phyloP scores from a whole-genome alignment of 352 stramenopile genomes.

The Phytophthora kernoviae region DNA sequence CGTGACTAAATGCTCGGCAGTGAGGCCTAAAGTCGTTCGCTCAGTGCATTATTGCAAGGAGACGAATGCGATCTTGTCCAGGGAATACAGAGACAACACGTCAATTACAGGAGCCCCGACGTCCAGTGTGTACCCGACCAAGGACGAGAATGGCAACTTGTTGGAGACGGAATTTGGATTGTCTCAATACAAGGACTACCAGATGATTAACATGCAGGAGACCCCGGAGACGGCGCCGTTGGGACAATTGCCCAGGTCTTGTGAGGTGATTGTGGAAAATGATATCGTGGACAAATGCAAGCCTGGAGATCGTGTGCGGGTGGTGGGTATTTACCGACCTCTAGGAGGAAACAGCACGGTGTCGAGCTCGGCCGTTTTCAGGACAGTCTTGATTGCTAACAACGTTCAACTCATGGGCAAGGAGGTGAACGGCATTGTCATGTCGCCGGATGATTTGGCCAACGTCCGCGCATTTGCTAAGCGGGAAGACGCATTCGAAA shows the following conservation, averaged over 20 bases:
- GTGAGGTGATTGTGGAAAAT: conserved; percentile 98
- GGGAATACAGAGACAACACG: conserved; percentile 97
- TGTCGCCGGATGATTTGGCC: conserved; percentile 90
- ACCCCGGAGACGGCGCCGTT: conserved; percentile 94
- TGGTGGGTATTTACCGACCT: conserved; percentile 95
- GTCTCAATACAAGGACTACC: conserved; percentile 98
- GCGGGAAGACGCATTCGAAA: conserved; percentile 88
- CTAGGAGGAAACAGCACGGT: conserved; percentile 82
- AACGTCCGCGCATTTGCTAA: conserved; percentile 95
- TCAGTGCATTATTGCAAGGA: conserved; percentile 98
- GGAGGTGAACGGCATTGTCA: conserved; percentile 93
- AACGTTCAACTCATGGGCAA: conserved; percentile 95
- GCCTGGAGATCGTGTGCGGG: conserved; percentile 96
- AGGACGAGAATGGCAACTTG: conserved; percentile 96
- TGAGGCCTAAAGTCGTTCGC: conserved; percentile 98
- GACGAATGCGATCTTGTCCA: conserved; percentile 92
- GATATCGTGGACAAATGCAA: conserved; percentile 99
- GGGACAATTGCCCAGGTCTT: conserved; percentile 96
- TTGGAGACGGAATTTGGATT: conserved; percentile 99
- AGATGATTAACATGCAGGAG: conserved; percentile 92
- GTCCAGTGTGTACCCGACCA: conserved; percentile 93
- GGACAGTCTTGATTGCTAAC: conserved; percentile 96
- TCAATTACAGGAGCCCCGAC: conserved; percentile 91
- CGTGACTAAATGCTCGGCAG: conserved; percentile 97
- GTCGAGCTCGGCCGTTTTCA: conserved; percentile 92